phyloP scores from a whole-genome alignment of 2,329 filamentous ascomycete genomes.

The Neodidymelliopsis sp. region DNA sequence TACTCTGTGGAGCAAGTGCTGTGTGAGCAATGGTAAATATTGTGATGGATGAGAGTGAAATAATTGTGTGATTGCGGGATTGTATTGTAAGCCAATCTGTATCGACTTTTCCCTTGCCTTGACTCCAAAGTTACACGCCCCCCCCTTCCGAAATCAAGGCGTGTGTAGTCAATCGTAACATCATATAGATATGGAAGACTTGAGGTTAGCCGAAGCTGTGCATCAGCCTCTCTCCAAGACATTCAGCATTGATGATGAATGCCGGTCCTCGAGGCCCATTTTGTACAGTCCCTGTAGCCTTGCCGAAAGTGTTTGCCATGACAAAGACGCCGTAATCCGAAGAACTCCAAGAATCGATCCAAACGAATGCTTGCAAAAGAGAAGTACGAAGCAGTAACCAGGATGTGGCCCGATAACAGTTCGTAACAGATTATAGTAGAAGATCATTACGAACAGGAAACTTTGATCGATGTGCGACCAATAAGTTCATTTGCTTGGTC shows the following conservation, averaged over 20 bases:
- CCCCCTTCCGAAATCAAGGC: not conserved
- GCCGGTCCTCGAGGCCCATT: not conserved
- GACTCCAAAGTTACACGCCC: not conserved
- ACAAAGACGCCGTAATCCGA: not conserved
- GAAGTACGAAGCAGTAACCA: not conserved
- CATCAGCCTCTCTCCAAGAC: not conserved
- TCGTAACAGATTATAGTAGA: conserved; percentile 10
- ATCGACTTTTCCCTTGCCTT: conserved; percentile 8
- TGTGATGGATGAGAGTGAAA: not conserved
- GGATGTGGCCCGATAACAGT: not conserved
- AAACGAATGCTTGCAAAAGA: not conserved
- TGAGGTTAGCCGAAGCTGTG: not conserved
- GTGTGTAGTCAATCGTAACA: not conserved
- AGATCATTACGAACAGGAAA: not conserved
- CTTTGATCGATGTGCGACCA: not conserved
- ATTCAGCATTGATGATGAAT: not conserved
- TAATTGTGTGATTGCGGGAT: conserved; percentile 1
- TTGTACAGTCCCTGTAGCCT: not conserved
- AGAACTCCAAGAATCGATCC: not conserved
- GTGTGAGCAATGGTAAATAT: not conserved
- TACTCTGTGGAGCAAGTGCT: not conserved
- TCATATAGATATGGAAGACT: not conserved
- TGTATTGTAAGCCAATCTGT: not conserved
- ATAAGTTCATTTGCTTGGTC: not conserved
- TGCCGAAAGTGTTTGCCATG: not conserved